Conservation (phyloP, 805 yeast genomes). For the Ogataea populi-albae region DNA sequence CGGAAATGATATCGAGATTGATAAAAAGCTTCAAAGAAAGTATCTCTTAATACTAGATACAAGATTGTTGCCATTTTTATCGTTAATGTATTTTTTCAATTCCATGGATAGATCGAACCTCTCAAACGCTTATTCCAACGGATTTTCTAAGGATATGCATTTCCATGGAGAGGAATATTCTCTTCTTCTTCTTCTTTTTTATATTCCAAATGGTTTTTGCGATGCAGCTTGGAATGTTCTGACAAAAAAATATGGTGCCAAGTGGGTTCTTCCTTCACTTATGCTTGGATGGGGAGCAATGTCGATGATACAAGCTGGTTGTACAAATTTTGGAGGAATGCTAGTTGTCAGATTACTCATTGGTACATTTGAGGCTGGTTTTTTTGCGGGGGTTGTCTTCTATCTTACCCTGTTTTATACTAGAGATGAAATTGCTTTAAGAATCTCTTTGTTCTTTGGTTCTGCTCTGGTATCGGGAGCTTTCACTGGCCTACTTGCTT, state of each 20-base stretch:
- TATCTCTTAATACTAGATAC: slow-evolving; percentile 35
- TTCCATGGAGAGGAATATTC: slow-evolving; percentile 40
- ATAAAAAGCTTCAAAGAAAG: slow-evolving; percentile 8
- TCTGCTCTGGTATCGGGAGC: slow-evolving; percentile 19
- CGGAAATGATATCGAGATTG: background rate
- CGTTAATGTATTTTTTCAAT: slow-evolving; percentile 41
- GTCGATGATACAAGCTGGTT: slow-evolving; percentile 42
- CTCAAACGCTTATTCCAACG: slow-evolving; percentile 44
- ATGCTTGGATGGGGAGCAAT: slow-evolving; percentile 44
- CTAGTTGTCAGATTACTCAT: slow-evolving; percentile 38
- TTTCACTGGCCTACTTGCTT: slow-evolving; percentile 20
- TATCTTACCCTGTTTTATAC: slow-evolving; percentile 17
- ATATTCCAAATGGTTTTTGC: slow-evolving; percentile 42
- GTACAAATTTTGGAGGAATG: slow-evolving; percentile 38
- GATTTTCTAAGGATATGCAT: slow-evolving; percentile 39
- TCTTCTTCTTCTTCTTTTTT: slow-evolving; percentile 37
- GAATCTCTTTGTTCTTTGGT: slow-evolving; percentile 16
- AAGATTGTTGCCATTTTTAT: slow-evolving; percentile 41
- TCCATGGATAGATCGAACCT: slow-evolving; percentile 45
- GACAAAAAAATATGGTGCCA: slow-evolving; percentile 39
- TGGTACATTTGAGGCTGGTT: slow-evolving; percentile 44
- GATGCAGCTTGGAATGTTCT: slow-evolving; percentile 42
- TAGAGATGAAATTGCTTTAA: slow-evolving; percentile 13
- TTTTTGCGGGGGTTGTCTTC: slow-evolving; percentile 26
- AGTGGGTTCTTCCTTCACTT: slow-evolving; percentile 33